Evolutionary conservation across 202 grass and related monocot species (phyloP).

Genomic region (Miscanthus sacchariflorus): DNA sequence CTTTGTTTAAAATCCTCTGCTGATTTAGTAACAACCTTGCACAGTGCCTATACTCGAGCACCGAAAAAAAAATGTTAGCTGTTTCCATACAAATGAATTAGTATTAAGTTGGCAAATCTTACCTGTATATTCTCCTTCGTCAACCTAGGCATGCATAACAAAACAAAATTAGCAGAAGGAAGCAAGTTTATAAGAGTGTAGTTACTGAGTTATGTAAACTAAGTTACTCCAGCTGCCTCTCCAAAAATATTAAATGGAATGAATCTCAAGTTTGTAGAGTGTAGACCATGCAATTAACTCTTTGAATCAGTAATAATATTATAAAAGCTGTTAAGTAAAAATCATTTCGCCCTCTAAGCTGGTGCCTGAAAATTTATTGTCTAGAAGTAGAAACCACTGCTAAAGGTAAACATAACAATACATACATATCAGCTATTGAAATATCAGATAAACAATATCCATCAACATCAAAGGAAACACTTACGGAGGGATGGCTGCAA

Average conservation of each 20-base stretch:
- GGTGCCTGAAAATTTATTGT: background rate
- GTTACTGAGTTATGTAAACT: background rate
- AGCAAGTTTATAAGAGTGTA: conserved; percentile 5
- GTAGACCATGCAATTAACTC: conserved; percentile 5
- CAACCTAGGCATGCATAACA: conserved; percentile 64
- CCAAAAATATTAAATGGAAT: conserved; percentile 13
- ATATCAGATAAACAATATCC: conserved; percentile 14
- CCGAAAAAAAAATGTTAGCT: background rate
- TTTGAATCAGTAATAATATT: conserved; percentile 5
- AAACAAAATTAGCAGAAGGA: conserved; percentile 50
- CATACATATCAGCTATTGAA: background rate
- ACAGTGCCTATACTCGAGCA: conserved; percentile 65
- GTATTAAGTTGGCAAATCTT: conserved; percentile 24
- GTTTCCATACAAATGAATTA: conserved; percentile 32
- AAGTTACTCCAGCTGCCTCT: background rate
- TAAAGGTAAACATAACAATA: background rate
- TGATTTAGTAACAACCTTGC: conserved; percentile 95
- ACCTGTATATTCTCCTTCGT: conserved; percentile 98
- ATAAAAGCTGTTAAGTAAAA: background rate
- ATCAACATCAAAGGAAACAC: conserved; percentile 16
- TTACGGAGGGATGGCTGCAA: conserved; percentile 85
- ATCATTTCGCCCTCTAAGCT: background rate
- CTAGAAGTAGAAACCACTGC: background rate
- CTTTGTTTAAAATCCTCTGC: conserved; percentile 95
- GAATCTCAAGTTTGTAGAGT: conserved; percentile 10